Percentiles rank a stretch among this genome's conserved stretches.
These are phyloP conservation scores for Cercospora sesami DNA, from an alignment of 2,329 filamentous ascomycete species.

Conservation along the genomic window DNA sequence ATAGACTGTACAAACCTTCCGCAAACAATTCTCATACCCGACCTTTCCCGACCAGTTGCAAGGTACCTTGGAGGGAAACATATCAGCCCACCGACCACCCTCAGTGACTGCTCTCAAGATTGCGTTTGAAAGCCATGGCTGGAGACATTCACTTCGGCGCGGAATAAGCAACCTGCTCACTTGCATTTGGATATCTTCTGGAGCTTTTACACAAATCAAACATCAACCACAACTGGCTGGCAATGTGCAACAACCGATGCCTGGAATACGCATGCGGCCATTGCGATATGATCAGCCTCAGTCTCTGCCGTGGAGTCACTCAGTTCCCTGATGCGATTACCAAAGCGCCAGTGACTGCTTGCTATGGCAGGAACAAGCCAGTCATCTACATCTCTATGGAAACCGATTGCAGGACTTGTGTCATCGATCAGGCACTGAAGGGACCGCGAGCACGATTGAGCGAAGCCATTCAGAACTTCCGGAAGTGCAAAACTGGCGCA, in stretches of 20 bases:
- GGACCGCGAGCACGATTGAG: background rate
- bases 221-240: background rate
- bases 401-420: background rate
- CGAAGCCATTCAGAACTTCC: background rate
- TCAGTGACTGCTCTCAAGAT: background rate
- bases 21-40: background rate
- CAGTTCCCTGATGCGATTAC: background rate
- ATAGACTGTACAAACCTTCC: background rate
- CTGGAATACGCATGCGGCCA: constrained; percentile 4
- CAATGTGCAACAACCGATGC: constrained; percentile 9
- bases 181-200: background rate
- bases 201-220: background rate
- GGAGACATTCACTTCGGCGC: background rate
- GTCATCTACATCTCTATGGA: background rate
- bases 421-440: background rate
- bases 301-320: background rate
- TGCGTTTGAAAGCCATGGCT: background rate
- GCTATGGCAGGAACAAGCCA: background rate
- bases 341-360: background rate
- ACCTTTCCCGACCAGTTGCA: background rate
- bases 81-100: background rate
- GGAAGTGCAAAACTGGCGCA: background rate
- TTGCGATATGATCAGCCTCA: background rate
- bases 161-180: background rate
- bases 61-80: background rate